Conservation (phyloP, 2,329 filamentous ascomycete genomes). For the Ophiostoma fasciatum region DNA sequence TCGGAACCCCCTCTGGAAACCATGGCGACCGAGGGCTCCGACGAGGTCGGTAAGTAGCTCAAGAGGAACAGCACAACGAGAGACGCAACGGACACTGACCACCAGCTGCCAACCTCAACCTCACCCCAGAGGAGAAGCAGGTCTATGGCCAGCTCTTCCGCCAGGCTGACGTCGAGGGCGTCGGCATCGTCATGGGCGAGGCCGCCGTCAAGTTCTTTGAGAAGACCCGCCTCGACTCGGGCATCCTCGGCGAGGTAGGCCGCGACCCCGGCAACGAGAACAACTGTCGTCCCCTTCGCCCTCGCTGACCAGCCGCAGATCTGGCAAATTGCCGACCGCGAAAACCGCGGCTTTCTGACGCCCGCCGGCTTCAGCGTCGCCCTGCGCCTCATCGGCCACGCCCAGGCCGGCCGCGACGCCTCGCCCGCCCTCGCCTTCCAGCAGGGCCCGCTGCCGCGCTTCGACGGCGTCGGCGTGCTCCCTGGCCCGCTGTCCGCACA, state of each 20-base stretch:
- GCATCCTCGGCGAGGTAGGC: conserved; percentile 71
- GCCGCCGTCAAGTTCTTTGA: conserved; percentile 96
- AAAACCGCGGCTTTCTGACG: conserved; percentile 88
- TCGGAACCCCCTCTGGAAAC: conserved; percentile 3
- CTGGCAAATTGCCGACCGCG: conserved; percentile 96
- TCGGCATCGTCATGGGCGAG: conserved; percentile 91
- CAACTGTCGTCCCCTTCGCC: no score
- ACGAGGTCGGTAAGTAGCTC: conserved; percentile 14
- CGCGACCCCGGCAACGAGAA: no score
- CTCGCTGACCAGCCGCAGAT: conserved; percentile 41
- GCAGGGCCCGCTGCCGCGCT: conserved; percentile 78
- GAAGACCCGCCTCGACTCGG: conserved; percentile 77
- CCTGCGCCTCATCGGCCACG: conserved; percentile 86
- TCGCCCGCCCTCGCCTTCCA: conserved; percentile 69
- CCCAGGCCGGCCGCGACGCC: conserved; percentile 74
- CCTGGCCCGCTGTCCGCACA: conserved; percentile 33
- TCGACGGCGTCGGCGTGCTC: conserved; percentile 51
- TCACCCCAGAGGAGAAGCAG: conserved; percentile 83
- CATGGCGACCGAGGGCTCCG: conserved; percentile 17
- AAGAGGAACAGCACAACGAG: not conserved
- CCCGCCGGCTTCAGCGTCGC: conserved; percentile 88
- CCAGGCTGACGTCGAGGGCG: conserved; percentile 78
- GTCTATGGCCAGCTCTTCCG: conserved; percentile 87
- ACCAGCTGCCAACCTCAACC: conserved; percentile 58
- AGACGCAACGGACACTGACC: not conserved